Evolutionary conservation across 495 filamentous ascomycete genomes (phyloP), one percentile per base, ranked within the genome.

Genomic region (Penicillium mononematosum): DNA sequence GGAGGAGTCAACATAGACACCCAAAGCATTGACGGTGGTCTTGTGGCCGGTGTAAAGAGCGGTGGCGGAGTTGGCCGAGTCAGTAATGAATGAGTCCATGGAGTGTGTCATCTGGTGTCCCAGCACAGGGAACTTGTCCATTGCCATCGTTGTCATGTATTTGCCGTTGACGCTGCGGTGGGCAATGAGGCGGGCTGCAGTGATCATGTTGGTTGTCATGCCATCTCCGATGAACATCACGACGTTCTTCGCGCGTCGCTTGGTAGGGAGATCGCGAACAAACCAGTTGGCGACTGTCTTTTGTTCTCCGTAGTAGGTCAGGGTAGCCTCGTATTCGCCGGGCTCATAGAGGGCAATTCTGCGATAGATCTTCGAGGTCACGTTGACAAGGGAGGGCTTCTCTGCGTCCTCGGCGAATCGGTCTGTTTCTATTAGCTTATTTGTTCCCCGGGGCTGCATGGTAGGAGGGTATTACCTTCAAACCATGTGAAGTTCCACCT

Each of bases 151-250:
- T 49, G 79, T 82, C 73, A 88, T 80, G 63, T 90, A 91, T 61
- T 83, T 84, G 49, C 88, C 88, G 57, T 91, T 90, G 77, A 89
- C 78, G 43, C 78, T 82, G 76, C 87, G 85, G 73, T 91, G 88
- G 5, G 78, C 88, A 41, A 91, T 84, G 49, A 90, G 73, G 34
- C 88, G 84, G n/a, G 87, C 87, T 45, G 86, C 86, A 16, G 78
- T 83, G 60, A 83, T 81, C 87, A 90, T 90, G 71, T 89, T 89
- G 31, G 86, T 89, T 4, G 87, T 89, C 88, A 91, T 91, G 51
- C 88, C 86, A 56, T 89, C 86, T 68, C 87, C 88, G 50, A 91
- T 84, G 73, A 90, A 90, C 47, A 91, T 78, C 50, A 91, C 80
- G 55, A 90, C 81, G 61, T 91, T 91, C 83, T 90, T 90, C 3